Evolutionary conservation across 2,329 filamentous ascomycete species (phyloP), one percentile per base, ranked within the genome.

Genomic region (Microcyclospora pomicola): DNA sequence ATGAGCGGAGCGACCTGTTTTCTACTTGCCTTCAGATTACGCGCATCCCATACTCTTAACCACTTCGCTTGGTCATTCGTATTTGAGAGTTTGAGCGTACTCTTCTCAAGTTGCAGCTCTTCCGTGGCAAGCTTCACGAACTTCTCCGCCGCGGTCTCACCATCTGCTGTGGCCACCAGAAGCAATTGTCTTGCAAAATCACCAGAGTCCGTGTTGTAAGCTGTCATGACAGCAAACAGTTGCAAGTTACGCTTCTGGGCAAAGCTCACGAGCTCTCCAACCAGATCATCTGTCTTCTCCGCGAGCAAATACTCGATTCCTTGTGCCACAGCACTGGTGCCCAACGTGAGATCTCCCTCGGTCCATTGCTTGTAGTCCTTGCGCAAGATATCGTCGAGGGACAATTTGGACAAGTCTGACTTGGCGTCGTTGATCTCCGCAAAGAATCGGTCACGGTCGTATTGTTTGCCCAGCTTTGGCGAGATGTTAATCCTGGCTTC

Each of bases 281-380:
- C 51, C 5, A 86, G 65, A 0, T 64, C 60, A 0, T 64, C 60
- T 2, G 61, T 65, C 2, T 72, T 72, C 47, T 74, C 73, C 11
- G 58, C 50, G 9, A 73, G 54, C 30, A 87, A 58, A 44, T 76
- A 82, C 4, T 61, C 59, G 5, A 87, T 59, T n/a, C 69, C 61
- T 47, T 75, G 75, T 2, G 81, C 73, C 2, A 79, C 66, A 31
- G 73, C 73, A 49, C 74, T 73, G 38, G 83, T 74, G n/a, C 82
- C 82, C 4, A 88, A 66, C 13, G 61, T 66, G 29, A 75, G 53
- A 0, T 48, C 57, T 36, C 59, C 62, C 39, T 75, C 73, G 9
- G 61, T 62, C 82, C 82, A 91, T 53, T 82, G 70, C 62, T 92
- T 92, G 61, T 87, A 92, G 60, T 92, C 83, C 58, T 88, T 88